Evolutionary conservation across 2,329 filamentous ascomycete species (phyloP), one percentile per base, ranked within the genome.

Genomic region (Arachnomyces sp.): DNA sequence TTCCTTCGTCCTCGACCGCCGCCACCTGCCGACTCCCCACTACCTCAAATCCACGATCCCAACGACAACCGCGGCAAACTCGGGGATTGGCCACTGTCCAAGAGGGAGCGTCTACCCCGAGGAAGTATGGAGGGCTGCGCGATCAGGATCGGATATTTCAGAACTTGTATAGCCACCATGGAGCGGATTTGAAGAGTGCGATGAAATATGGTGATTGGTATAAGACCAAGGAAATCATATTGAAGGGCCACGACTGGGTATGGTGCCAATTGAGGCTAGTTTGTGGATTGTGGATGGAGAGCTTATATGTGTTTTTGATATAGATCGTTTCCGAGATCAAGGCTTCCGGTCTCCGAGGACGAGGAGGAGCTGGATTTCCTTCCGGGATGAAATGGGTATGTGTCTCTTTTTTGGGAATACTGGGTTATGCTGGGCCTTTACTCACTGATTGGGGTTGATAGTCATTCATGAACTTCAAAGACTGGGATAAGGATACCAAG

Each of bases 401-500:
- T 72, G 40, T 42, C 44, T 33, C 12, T 28, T 25, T 34, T 20
- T 36, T 25, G n/a, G 28, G 5, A 38, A 5, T 43, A 15, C 31
- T 36, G 25, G 13, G 18, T 34, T 25, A 31, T 34, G 13, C 31
- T 13, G 17, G 7, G 32, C 17, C n/a, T 3, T 33, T 14, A 39
- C 8, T 32, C 34, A 39, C 45, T 48, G 29, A 51, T n/a, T 28
- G 18, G 15, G 28, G 11, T 31, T 33, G 28, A 31, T 58, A 94
- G 88, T 95, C 89, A 36, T 98, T 98, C 69, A 98, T 98, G 92
- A 98, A 98, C 76, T 89, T 90, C 75, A 95, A 95, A 71, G 92
- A 88, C 57, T 98, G 92, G 92, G 90, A 98, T 58, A 94, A 98
- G 71, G 92, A 96, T 65, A 83, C 68, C 56, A 94, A 94, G 70